Evolutionary conservation across 805 yeast species (phyloP).

Genomic region (Saccharomycopsis vini): DNA sequence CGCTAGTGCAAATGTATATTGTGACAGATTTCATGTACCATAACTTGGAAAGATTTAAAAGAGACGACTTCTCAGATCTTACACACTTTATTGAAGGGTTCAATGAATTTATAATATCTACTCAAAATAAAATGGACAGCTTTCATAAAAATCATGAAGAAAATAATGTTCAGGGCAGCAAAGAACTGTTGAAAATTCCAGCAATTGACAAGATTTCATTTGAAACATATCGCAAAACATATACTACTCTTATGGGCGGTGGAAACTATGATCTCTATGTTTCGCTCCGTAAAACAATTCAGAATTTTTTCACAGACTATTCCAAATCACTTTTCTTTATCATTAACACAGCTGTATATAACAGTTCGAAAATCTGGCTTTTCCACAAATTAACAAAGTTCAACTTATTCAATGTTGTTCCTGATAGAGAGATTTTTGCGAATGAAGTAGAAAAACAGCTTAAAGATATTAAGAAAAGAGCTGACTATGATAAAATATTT

Average conservation of each 20-base stretch:
- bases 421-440: background rate
- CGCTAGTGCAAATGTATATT: too few species aligned
- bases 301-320: background rate
- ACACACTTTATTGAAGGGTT: too few species aligned
- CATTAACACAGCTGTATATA: background rate
- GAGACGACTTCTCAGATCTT: too few species aligned
- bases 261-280: slow-evolving; percentile 3
- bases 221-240: too few species aligned
- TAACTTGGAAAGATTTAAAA: too few species aligned
- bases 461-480: background rate
- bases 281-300: background rate
- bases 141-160: too few species aligned
- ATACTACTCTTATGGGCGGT: background rate
- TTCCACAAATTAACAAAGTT: slow-evolving; percentile 14
- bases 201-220: too few species aligned
- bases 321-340: slow-evolving; percentile 8
- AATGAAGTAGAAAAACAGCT: background rate
- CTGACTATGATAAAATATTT: slow-evolving; percentile 7
- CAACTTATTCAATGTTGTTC: slow-evolving; percentile 2
- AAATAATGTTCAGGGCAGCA: too few species aligned
- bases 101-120: too few species aligned
- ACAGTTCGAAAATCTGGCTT: slow-evolving; percentile 10
- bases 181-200: too few species aligned
- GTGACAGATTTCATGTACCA: too few species aligned
- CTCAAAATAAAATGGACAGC: too few species aligned